These are phyloP conservation scores for Starmera amethionina DNA, from an alignment of 805 yeast species.

Conservation along the genomic window DNA sequence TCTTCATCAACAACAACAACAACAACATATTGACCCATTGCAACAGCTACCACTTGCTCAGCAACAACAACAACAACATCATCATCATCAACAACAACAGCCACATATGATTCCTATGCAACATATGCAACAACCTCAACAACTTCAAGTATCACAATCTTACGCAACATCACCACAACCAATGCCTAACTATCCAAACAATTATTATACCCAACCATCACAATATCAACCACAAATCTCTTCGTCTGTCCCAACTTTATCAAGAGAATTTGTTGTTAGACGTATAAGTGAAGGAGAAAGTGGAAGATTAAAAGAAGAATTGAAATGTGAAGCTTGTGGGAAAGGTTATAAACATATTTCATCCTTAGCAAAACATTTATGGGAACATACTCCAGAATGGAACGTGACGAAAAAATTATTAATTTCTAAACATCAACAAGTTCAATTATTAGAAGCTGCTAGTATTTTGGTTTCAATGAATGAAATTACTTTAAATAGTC, in stretches of 20 bases:
- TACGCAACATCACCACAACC: constrained; percentile 1
- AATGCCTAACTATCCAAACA: constrained; percentile 7
- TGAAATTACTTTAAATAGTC: constrained; percentile 20
- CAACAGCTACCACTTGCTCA: neutral
- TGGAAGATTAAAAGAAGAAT: constrained; percentile 73
- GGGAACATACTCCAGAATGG: constrained; percentile 97
- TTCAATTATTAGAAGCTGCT: constrained; percentile 71
- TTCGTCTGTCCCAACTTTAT: constrained; percentile 30
- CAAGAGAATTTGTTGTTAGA: constrained; percentile 68
- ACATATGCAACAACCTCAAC: constrained; percentile 4
- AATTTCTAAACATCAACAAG: constrained; percentile 84
- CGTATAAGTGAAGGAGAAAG: constrained; percentile 81
- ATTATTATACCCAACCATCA: neutral
- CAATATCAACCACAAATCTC: constrained; percentile 8
- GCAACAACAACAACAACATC: neutral
- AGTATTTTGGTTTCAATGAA: constrained; percentile 70
- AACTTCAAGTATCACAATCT: constrained; percentile 2
- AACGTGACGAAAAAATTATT: constrained; percentile 70
- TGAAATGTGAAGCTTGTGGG: constrained; percentile 86
- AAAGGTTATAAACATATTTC: constrained; percentile 86
- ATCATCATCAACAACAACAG: constrained; percentile 16
- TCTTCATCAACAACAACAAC: constrained; percentile 6
- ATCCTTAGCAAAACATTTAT: constrained; percentile 77
- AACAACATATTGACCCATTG: constrained; percentile 1
- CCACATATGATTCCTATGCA: constrained; percentile 2